phyloP scores from a whole-genome alignment of 1,284 basidiomycete species.

The Cryptococcus sp. region DNA sequence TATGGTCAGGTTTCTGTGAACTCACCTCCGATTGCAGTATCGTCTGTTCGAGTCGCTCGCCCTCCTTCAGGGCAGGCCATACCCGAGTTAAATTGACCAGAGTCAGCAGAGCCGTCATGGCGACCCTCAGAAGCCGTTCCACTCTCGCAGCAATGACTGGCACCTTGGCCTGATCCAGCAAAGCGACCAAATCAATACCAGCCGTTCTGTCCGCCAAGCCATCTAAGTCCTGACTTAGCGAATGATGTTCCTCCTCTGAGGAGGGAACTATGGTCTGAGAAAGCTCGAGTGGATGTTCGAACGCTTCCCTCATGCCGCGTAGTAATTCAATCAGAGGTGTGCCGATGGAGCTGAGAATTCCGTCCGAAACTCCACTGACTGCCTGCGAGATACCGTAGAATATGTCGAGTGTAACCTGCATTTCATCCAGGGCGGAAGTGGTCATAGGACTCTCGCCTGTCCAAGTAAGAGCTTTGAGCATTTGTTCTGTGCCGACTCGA shows the following conservation, averaged over 20 bases:
- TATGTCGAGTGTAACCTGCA: conserved; percentile 69
- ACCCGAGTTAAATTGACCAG: conserved; percentile 67
- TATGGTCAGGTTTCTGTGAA: not conserved
- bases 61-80: conserved; percentile 64
- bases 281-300: conserved; percentile 85
- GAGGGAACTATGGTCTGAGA: conserved; percentile 73
- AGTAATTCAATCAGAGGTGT: conserved; percentile 66
- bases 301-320: conserved; percentile 80
- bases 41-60: conserved; percentile 55
- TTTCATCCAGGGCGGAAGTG: conserved; percentile 68
- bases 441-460: conserved; percentile 69
- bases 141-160: conserved; percentile 67
- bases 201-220: conserved; percentile 43
- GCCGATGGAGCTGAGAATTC: conserved; percentile 63
- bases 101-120: conserved; percentile 64
- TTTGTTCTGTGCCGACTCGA: conserved; percentile 76
- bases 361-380: conserved; percentile 49
- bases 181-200: conserved; percentile 52
- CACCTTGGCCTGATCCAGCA: conserved; percentile 60
- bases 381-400: conserved; percentile 62
- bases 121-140: conserved; percentile 63
- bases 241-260: conserved; percentile 64
- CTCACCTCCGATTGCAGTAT: conserved; percentile 7
- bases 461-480: conserved; percentile 71
- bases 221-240: conserved; percentile 58